Evolutionary conservation across 257 asterid species (phyloP), one percentile per base, ranked within the genome.

Genomic region (Vinca minor): DNA sequence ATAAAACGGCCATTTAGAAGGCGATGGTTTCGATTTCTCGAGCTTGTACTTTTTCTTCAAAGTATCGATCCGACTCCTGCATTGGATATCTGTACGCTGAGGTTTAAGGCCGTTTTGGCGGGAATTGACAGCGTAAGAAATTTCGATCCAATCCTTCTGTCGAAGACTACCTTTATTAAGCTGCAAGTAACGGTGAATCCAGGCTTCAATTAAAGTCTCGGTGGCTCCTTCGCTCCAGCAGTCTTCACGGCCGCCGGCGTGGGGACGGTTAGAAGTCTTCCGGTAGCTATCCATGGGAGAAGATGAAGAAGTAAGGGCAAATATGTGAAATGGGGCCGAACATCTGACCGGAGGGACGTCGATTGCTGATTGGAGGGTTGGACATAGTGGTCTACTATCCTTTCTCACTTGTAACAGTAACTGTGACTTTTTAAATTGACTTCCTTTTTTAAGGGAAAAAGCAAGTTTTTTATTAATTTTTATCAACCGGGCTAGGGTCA

Each of bases 181-280:
- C 59, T 76, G 81, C 77, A 86, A 0, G 74, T 79, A 86, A 8
- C 91, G 87, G n/a, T 76, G 75, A 1, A 91, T 88, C 91, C 95
- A 86, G 4, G 88, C 78, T 53, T 86, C 85, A 12, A 86, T 83
- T 17, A 84, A 81, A 67, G 87, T 75, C 4, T 79, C 68, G n/a
- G 95, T 86, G 1, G 88, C 88, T 65, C 84, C 95, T 79, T 84
- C 91, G 78, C 91, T 80, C 95, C 88, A 84, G 36, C 91, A 86
- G 66, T 84, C 91, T 73, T 86, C 95, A 1, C 95, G 88, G 70
- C 77, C 77, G 34, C 77, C 77, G 5, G 73, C 70, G 59, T 68
- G 65, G 17, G 57, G 52, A 48, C 77, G 68, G 21, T 48, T 26
- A 55, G 64, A 31, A 21, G 26, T 32, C 36, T n/a, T n/a, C n/a